Conservation (phyloP, 169 alveolate genomes). For the Plasmodium adleri region DNA sequence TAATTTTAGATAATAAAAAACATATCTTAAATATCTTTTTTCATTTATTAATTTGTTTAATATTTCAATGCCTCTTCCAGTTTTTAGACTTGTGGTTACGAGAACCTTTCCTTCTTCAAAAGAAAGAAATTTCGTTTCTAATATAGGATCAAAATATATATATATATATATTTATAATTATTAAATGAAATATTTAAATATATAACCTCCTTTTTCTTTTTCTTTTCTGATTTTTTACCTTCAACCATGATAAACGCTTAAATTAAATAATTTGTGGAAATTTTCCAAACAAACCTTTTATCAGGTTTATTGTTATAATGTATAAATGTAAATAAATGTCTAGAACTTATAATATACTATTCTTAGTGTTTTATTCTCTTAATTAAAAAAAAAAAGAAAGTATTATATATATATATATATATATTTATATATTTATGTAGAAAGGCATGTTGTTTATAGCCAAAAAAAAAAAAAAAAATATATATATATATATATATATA, state of each 20-base stretch:
- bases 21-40: constrained; percentile 16
- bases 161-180: not conserved
- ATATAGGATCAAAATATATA: not conserved
- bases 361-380: too few species aligned
- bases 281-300: too few species aligned
- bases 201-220: not conserved
- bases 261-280: not conserved
- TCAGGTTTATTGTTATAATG: too few species aligned
- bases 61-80: constrained; percentile 71
- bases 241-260: not conserved
- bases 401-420: too few species aligned
- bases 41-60: constrained; percentile 30
- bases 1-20: constrained; percentile 25
- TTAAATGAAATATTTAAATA: not conserved
- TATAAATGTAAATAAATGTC: too few species aligned
- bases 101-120: constrained; percentile 69
- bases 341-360: too few species aligned
- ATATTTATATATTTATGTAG: too few species aligned
- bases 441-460: too few species aligned
- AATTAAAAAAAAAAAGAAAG: too few species aligned
- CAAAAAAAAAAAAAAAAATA: too few species aligned
- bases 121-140: constrained; percentile 34
- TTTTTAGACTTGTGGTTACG: constrained; percentile 37
- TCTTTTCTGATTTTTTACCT: not conserved
- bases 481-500: too few species aligned